Base-by-base conservation (phyloP, 148 eudicot genomes). In the Heliamphora exappendiculata region DNA sequence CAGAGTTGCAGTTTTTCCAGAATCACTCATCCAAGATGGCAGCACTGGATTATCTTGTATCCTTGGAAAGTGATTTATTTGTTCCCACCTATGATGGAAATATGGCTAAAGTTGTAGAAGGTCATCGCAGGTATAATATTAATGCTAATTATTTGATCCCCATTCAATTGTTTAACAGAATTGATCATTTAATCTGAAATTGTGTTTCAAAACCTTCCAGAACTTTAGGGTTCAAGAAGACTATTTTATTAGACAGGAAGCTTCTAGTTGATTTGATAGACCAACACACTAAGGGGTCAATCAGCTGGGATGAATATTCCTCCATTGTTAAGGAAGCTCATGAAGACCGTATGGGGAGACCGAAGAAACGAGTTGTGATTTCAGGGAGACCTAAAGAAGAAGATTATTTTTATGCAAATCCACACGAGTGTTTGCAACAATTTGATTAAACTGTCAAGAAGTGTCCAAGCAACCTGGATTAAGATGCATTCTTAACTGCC, bases 31-130 rank as follows among this genome's bases (percentile, higher is more conserved):
- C 92, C 60, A 92, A 91, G 70, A 88, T 91, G 95, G 92, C 92
- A 53, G 92, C 95, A 24, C 67, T 91, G 78, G 95, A 91, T 72
- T 91, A 89, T 79, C 78, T 88, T 14, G 95, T 91, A 31, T 88
- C 95, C 0, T 63, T 90, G 79, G 88, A 90, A 76, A 91, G 95
- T 68, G 91, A 91, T 82, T 86, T 88, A 34, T 87, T 91, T 85
- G 87, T 91, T 72, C 96, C 96, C 17, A 91, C 92, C 13, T 91
- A 91, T 78, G 96, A 91, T 67, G 92, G 92, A 66, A 91, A 91
- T 64, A 91, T 91, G 96, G 96, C 96, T 63, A 89, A 85, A 83
- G 92, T 91, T 45, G 96, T 91, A 34, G 91, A 91, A 85, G 96
- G 96, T 64, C 91, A 91, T 74, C 88, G 92, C 45, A 91, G 96